Evolutionary conservation across 352 stramenopile genomes (phyloP).

Genomic region (Nothophytophthora sp.): DNA sequence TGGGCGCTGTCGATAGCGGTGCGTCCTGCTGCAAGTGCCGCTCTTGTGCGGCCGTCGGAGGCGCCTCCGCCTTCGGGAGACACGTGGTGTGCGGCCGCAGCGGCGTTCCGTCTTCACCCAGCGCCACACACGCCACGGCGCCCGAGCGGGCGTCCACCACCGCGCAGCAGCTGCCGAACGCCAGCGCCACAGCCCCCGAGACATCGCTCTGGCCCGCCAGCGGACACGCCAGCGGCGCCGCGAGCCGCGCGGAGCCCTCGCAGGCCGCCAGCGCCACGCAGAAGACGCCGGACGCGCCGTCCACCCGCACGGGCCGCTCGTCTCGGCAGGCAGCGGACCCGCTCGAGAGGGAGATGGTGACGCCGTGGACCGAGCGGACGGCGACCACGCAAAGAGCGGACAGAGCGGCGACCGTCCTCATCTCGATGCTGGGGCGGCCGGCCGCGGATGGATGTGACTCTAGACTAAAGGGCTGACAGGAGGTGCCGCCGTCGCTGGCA

Average conservation of each 20-base stretch:
- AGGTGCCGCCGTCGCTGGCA: too few species aligned
- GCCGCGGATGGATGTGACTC: too few species aligned
- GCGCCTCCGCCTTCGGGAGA: constrained; percentile 17
- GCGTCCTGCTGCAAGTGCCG: not conserved
- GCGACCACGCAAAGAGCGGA: constrained; percentile 10
- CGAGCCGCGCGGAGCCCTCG: constrained; percentile 12
- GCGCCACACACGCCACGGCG: constrained; percentile 33
- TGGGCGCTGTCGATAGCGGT: too few species aligned
- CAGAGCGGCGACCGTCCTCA: constrained; percentile 19
- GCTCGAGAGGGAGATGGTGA: constrained; percentile 7
- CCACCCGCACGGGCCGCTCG: constrained; percentile 30
- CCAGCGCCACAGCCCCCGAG: constrained; percentile 15
- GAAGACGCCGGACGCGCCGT: constrained; percentile 32
- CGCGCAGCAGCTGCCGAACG: constrained; percentile 47
- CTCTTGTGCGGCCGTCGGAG: not conserved
- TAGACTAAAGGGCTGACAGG: too few species aligned
- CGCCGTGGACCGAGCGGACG: not conserved
- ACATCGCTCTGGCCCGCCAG: constrained; percentile 23
- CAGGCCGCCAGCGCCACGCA: constrained; percentile 40
- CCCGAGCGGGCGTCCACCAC: constrained; percentile 24
- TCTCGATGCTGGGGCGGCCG: not conserved
- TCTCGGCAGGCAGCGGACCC: constrained; percentile 10
- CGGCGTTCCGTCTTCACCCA: constrained; percentile 2
- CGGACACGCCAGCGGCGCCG: constrained; percentile 32
- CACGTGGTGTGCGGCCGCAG: constrained; percentile 14